Evolutionary conservation across 2,329 filamentous ascomycete species (phyloP), one percentile per base, ranked within the genome.

Genomic region (Leptographium procerum): DNA sequence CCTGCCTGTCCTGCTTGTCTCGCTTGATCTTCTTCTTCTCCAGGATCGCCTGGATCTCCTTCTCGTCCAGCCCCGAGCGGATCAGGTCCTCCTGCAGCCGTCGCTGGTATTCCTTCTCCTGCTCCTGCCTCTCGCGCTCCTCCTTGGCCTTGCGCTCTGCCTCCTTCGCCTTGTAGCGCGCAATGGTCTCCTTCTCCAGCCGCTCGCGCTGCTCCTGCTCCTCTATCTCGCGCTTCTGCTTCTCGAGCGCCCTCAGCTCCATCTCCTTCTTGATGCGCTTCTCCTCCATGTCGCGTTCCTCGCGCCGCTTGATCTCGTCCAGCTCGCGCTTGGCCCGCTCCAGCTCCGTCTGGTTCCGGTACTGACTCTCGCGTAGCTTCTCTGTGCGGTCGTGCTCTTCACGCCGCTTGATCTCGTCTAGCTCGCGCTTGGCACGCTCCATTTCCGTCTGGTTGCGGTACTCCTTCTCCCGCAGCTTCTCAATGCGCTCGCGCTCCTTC

Each of bases 81-180:
- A 80, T 69, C 43, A 86, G 71, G 55, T 84, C 77, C 62, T 84
- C 79, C 64, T 81, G 78, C 52, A 86, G 70, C 47, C 78, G 76
- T 29, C 73, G 72, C 65, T 79, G 75, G 64, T 81, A 84, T 64
- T 84, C 76, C 61, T 72, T 73, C 52, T 85, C 79, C 47, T 71
- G 72, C 59, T 73, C 67, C 59, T 78, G 78, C 57, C 73, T 74
- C 58, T 77, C 74, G 60, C 75, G 73, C 62, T 73, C 72, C 62
- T 80, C 77, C 63, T 70, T 74, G 45, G 73, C 70, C 28, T 69
- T 66, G 57, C 77, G 77, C 58, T 80, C 76, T 16, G 73, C 70
- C 62, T 80, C 75, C 58, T 75, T 70, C 33, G 69, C 71, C 69
- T 78, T 78, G 64, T 76, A 81, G n/a, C 73, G 73, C 62, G 79